Conservation (phyloP, 192 early-diverging fungal species). For the Linnemannia hyalina region DNA sequence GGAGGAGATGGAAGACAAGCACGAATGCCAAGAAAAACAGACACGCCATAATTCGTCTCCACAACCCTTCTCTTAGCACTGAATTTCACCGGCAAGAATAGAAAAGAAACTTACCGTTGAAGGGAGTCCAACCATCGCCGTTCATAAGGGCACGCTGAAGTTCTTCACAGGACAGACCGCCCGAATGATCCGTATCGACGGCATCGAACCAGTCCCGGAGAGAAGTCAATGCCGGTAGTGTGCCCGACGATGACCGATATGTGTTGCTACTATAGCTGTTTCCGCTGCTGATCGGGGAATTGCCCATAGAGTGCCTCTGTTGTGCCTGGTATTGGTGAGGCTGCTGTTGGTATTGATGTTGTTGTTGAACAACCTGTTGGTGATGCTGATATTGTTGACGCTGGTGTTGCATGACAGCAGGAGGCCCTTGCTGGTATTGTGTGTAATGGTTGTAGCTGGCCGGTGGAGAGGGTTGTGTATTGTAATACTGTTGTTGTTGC, state of each 20-base stretch:
- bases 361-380: slow-evolving; percentile 21
- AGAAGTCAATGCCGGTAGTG: slow-evolving; percentile 15
- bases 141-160: slow-evolving; percentile 72
- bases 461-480: slow-evolving; percentile 2
- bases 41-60: too few species aligned
- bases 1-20: not conserved
- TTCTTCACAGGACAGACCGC: slow-evolving; percentile 66
- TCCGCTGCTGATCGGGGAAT: not conserved
- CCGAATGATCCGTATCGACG: slow-evolving; percentile 66
- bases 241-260: not conserved
- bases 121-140: slow-evolving; percentile 71
- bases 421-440: slow-evolving; percentile 29
- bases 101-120: slow-evolving; percentile 59
- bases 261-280: slow-evolving; percentile 1
- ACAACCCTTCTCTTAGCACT: too few species aligned
- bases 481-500: slow-evolving; percentile 18
- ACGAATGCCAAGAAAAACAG: not conserved
- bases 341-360: slow-evolving; percentile 16
- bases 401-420: slow-evolving; percentile 17
- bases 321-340: not conserved
- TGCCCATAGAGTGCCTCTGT: not conserved
- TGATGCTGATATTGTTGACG: slow-evolving; percentile 39
- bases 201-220: slow-evolving; percentile 58
- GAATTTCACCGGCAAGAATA: too few species aligned
- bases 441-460: slow-evolving; percentile 41